These are phyloP conservation scores for Magnusiomyces paraingens DNA, from an alignment of 1,139 yeast species.

Conservation along the genomic window DNA sequence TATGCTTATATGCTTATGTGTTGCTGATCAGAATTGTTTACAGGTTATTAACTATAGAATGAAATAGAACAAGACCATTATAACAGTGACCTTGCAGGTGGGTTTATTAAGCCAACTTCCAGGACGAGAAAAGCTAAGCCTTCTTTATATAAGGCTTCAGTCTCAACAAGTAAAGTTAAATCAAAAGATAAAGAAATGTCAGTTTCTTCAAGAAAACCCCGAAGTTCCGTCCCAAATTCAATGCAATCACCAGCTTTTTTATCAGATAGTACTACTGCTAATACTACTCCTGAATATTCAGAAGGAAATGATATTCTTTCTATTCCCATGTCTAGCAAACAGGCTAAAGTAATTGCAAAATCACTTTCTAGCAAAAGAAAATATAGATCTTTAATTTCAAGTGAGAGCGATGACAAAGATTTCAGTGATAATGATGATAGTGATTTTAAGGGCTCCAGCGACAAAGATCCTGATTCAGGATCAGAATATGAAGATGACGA, in stretches of 20 bases:
- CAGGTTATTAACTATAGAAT: too few relatives aligned
- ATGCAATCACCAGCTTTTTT: not conserved
- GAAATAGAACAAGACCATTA: not conserved
- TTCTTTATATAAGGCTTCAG: too few relatives aligned
- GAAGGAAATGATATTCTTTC: not conserved
- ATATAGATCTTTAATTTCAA: not conserved
- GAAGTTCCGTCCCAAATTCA: not conserved
- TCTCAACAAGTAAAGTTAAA: not conserved
- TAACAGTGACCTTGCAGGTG: not conserved
- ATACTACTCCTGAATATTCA: not conserved
- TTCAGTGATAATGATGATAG: too few relatives aligned
- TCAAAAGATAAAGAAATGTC: not conserved
- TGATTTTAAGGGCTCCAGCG: too few relatives aligned
- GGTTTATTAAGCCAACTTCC: not conserved
- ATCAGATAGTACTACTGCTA: not conserved
- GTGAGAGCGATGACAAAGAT: not conserved
- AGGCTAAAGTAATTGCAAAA: not conserved
- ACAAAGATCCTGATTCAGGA: not conserved
- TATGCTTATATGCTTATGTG: too few relatives aligned
- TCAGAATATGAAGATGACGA: not conserved
- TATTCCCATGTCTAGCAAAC: slow-evolving; percentile 4
- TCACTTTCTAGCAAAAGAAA: not conserved
- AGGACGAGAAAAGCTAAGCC: not conserved
- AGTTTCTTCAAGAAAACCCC: not conserved
- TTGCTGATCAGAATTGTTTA: too few relatives aligned